Percentiles rank a stretch among this genome's conserved stretches.
These are phyloP conservation scores for Balansia obtecta DNA, from an alignment of 2,329 filamentous ascomycete genomes.

Conservation along the genomic window DNA sequence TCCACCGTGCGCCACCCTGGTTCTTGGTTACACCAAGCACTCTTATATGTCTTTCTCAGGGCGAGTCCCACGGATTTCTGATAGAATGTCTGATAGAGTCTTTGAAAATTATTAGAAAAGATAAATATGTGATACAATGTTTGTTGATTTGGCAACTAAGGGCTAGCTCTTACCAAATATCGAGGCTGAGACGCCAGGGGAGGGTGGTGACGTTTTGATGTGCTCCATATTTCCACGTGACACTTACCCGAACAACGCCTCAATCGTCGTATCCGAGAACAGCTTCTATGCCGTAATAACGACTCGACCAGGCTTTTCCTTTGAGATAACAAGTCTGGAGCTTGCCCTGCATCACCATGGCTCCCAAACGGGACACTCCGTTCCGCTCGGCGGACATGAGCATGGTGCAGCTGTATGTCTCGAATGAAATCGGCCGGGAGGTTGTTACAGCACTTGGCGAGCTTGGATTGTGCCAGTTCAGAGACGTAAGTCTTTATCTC, in stretches of 20 bases:
- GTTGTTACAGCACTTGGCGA: constrained; percentile 94
- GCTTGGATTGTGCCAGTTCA: constrained; percentile 90
- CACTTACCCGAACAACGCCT: constrained; percentile 12
- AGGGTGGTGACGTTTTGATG: constrained; percentile 1
- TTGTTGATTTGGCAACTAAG: no score
- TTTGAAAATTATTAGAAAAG: no score
- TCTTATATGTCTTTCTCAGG: no score
- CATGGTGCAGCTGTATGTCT: constrained; percentile 98
- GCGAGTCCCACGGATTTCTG: no score
- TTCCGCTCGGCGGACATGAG: constrained; percentile 99
- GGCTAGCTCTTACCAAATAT: no score
- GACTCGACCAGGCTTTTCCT: constrained; percentile 12
- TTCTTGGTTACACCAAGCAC: no score
- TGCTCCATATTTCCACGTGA: constrained; percentile 15
- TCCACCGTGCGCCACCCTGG: no score
- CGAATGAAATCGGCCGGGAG: constrained; percentile 96
- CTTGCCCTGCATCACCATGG: constrained; percentile 35
- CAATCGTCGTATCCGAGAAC: constrained; percentile 10
- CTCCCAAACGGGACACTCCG: constrained; percentile 71
- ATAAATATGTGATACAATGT: no score
- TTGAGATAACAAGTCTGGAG: constrained; percentile 17
- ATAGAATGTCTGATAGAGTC: no score
- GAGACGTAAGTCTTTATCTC: constrained; percentile 58
- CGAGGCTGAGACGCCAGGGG: neutral
- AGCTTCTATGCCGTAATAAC: constrained; percentile 15